Evolutionary conservation across 1,284 basidiomycete species (phyloP).

Genomic region (Apiotrichum laibachii): DNA sequence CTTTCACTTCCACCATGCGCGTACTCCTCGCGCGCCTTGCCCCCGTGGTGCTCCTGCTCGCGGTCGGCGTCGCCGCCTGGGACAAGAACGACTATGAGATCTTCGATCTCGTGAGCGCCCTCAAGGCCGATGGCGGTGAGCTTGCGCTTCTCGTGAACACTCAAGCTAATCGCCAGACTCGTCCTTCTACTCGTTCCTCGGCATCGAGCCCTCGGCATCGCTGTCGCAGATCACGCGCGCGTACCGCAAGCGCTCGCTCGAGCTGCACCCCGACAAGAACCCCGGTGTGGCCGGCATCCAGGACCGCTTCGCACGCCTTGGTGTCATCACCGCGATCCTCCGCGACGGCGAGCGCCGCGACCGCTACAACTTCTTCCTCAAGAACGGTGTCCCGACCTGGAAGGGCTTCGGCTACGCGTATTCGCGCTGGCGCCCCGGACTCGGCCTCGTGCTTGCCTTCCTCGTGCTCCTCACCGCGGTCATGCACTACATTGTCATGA

Average conservation of each 20-base stretch:
- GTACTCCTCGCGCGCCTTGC: constrained; percentile 2
- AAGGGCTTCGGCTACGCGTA: constrained; percentile 72
- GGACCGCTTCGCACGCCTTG: constrained; percentile 81
- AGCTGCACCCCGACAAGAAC: constrained; percentile 91
- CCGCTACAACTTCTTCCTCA: constrained; percentile 60
- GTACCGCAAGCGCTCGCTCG: constrained; percentile 82
- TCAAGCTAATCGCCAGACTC: constrained; percentile 56
- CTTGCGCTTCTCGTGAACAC: neutral
- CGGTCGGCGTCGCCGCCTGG: constrained; percentile 26
- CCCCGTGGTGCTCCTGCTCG: constrained; percentile 13
- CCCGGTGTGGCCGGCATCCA: constrained; percentile 73
- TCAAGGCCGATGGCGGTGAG: constrained; percentile 76
- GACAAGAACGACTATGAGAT: constrained; percentile 86
- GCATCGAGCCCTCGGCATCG: constrained; percentile 66
- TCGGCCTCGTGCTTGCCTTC: constrained; percentile 73
- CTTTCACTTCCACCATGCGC: constrained; percentile 10
- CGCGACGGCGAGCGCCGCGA: constrained; percentile 70
- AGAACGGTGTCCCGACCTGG: constrained; percentile 52
- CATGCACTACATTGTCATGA: constrained; percentile 75
- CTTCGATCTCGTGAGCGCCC: constrained; percentile 84
- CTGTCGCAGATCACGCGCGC: constrained; percentile 75
- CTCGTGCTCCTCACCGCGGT: constrained; percentile 68
- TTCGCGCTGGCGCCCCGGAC: constrained; percentile 82
- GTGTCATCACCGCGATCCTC: constrained; percentile 78
- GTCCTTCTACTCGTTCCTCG: constrained; percentile 84